Base-by-base conservation (phyloP, 768 basidiomycete genomes). In the Filobasidium wieringae region DNA sequence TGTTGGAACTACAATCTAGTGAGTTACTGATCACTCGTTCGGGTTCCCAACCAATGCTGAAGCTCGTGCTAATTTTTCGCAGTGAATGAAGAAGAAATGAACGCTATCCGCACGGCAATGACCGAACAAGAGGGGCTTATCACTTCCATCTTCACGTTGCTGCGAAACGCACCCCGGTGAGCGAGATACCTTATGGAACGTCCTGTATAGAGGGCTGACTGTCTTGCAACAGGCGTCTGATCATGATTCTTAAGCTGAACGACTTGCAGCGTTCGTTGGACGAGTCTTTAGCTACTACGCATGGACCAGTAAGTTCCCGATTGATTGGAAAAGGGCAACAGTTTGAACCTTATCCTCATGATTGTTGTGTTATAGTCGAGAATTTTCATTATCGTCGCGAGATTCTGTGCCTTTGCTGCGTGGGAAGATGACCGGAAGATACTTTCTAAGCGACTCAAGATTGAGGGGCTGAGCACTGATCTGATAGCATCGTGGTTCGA, bases 371-470 rank as follows among this genome's bases (percentile, higher is more conserved):
- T 30, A 0, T 70, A 88, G 79, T 78, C 84, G 58, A 85, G 93
- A 19, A 83, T 97, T 68, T 97, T 96, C 72, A 70, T 96, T 31
- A 85, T 96, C 57, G 86, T 86, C 15, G 91, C 90, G 7, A 85
- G 87, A 67, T 93, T 87, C 74, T 95, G 92, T 69, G 78, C 82
- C 51, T 54, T 53, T 24, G 53, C 64, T 41, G 59, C 69, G 12
- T 69, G 66, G 66, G 60, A 67, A 60, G 62, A 60, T 24, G 70
- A 68, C 29, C 41, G 59, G 17, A 47, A 33, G 8, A 33, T 58
- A 12, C 61, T 68, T 50, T 26, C 50, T 11, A 34, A 39, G 39
- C 43, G 61, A 4, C 33, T 56, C 12, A 51, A 24, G 17, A 32
- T 39, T 15, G 45, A 58, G 11, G 70, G 68, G 8, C 34, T 68